Evolutionary conservation across 345 rosid species (phyloP).

Genomic region (Citrus medica): DNA sequence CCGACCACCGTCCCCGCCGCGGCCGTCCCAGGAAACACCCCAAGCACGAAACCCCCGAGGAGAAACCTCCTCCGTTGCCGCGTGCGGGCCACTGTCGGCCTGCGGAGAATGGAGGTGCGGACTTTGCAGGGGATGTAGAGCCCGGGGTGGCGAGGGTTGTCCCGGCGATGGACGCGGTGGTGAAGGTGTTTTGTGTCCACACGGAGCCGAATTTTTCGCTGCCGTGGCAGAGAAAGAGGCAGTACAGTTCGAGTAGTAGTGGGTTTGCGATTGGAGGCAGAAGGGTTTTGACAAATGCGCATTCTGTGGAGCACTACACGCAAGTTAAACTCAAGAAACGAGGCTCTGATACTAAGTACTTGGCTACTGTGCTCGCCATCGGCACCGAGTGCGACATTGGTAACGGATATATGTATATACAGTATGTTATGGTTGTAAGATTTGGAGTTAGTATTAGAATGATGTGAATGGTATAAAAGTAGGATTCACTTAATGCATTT

Average conservation of each 20-base stretch:
- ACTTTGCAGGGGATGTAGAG: not conserved
- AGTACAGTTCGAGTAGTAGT: constrained; percentile 61
- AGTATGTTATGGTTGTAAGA: not conserved
- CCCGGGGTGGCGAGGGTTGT: constrained; percentile 14
- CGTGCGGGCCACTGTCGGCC: constrained; percentile 10
- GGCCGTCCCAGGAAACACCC: constrained; percentile 43
- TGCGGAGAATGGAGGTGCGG: constrained; percentile 16
- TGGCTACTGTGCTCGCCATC: constrained; percentile 67
- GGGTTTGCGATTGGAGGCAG: constrained; percentile 48
- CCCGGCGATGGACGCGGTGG: constrained; percentile 46
- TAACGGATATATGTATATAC: constrained; percentile 14
- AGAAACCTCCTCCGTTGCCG: constrained; percentile 20
- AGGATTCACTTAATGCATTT: not conserved
- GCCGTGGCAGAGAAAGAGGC: constrained; percentile 67
- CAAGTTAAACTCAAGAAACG: constrained; percentile 66
- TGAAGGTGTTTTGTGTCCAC: constrained; percentile 45
- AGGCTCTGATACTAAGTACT: constrained; percentile 63
- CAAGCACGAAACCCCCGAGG: constrained; percentile 30
- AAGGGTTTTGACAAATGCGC: constrained; percentile 60
- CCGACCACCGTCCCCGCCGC: constrained; percentile 16
- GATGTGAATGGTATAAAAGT: not conserved
- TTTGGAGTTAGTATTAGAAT: not conserved
- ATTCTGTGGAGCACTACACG: constrained; percentile 62
- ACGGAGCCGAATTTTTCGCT: constrained; percentile 38
- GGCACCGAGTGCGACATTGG: constrained; percentile 78